Evolutionary conservation across 73 alveolate species (phyloP).

Genomic region (Tetrahymena thermophila): DNA sequence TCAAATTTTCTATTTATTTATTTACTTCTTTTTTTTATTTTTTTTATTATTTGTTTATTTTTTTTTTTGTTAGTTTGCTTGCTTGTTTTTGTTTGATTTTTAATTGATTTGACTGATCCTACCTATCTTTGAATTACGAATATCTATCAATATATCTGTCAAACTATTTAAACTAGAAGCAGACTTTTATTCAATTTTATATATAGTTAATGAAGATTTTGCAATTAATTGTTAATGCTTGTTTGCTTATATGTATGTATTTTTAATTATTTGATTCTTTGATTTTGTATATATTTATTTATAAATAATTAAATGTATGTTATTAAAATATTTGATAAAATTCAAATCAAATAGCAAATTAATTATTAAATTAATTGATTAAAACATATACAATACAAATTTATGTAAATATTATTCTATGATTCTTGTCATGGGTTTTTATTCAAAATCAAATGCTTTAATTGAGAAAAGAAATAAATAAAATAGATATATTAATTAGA

Average conservation of each 20-base stretch:
- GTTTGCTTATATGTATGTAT: not conserved
- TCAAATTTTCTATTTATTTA: not conserved
- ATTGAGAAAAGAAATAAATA: too few relatives aligned
- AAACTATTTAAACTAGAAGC: not conserved
- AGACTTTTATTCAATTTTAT: not conserved
- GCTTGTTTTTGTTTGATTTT: not conserved
- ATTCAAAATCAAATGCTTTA: too few relatives aligned
- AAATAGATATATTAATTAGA: too few relatives aligned
- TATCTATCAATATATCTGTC: not conserved
- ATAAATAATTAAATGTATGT: too few relatives aligned
- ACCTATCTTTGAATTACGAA: not conserved
- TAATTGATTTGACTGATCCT: not conserved
- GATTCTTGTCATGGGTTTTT: too few relatives aligned
- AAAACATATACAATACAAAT: too few relatives aligned
- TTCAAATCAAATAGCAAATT: not conserved
- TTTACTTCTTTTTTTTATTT: not conserved
- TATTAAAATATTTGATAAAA: not conserved
- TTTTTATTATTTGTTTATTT: not conserved
- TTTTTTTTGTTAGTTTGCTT: not conserved
- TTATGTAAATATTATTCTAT: not conserved
- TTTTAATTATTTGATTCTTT: not conserved
- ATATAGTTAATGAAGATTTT: not conserved
- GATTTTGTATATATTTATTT: too few relatives aligned
- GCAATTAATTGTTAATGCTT: not conserved
- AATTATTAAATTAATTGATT: not conserved